Percentiles rank a stretch among this genome's conserved stretches.
phyloP scores from a whole-genome alignment of 2,329 filamentous ascomycete genomes.

The Orbilia javanica region DNA sequence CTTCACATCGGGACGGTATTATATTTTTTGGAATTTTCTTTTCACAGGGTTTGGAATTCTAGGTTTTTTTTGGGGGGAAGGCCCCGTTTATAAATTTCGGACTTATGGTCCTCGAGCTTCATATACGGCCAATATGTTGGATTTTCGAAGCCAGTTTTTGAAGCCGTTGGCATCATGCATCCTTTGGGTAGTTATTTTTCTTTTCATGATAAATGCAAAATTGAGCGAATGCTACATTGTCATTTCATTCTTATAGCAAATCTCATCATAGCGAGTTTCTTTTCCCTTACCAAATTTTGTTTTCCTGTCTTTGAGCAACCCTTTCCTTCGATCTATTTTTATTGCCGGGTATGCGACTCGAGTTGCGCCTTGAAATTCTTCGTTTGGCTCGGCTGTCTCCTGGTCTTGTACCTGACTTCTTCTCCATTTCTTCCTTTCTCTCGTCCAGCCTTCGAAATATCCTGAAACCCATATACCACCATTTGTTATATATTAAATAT shows the following conservation, averaged over 20 bases:
- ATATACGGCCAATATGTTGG: not conserved
- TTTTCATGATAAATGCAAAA: slow-evolving; percentile 4
- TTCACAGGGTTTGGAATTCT: not conserved
- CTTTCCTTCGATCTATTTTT: not conserved
- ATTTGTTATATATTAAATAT: slow-evolving; percentile 4
- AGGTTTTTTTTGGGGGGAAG: slow-evolving; percentile 3
- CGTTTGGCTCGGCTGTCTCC: not conserved
- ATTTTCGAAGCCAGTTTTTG: too few species aligned
- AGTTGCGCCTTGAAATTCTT: not conserved
- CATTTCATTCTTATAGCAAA: slow-evolving; percentile 1
- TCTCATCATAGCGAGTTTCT: not conserved
- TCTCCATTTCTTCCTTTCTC: not conserved
- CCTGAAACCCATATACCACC: not conserved
- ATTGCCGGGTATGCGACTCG: not conserved
- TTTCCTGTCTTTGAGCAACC: too few species aligned
- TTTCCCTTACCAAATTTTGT: not conserved
- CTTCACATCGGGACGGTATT: slow-evolving; percentile 17
- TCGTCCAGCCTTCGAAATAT: slow-evolving; percentile 1
- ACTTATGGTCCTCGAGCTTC: not conserved
- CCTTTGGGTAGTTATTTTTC: not conserved
- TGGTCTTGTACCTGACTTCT: too few species aligned
- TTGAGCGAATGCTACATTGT: slow-evolving; percentile 13
- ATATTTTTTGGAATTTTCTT: not conserved
- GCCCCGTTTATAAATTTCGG: not conserved
- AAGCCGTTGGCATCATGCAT: not conserved